These are phyloP conservation scores for Ganoderma sp. DNA, from an alignment of 1,284 basidiomycete genomes.

Conservation along the genomic window DNA sequence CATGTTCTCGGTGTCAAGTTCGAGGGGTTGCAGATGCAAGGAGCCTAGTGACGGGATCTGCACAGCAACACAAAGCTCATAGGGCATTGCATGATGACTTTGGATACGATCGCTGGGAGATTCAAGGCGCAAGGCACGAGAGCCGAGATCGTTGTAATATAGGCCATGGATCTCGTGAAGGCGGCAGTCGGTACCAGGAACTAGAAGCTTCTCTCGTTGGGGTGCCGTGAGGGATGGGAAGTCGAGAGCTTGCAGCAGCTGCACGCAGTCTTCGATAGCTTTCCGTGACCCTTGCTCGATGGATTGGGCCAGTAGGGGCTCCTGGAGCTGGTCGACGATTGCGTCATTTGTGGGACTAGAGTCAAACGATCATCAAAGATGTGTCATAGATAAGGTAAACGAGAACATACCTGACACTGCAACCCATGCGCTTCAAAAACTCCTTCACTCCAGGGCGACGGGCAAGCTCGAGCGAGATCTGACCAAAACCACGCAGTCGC, in stretches of 20 bases:
- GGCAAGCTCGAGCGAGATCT: slow-evolving; percentile 9
- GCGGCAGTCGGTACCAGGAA: slow-evolving; percentile 20
- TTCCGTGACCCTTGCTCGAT: background rate
- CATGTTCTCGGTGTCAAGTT: slow-evolving; percentile 36
- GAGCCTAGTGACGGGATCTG: slow-evolving; percentile 26
- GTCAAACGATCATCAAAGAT: background rate
- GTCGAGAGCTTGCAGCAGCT: slow-evolving; percentile 21
- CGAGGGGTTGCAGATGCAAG: slow-evolving; percentile 18
- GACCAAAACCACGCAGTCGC: slow-evolving; percentile 12
- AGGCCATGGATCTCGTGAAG: slow-evolving; percentile 16
- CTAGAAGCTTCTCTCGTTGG: slow-evolving; percentile 9
- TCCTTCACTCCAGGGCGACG: slow-evolving; percentile 7
- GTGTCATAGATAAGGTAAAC: background rate
- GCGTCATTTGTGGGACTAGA: slow-evolving; percentile 13
- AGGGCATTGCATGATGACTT: slow-evolving; percentile 14
- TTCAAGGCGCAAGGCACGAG: slow-evolving; percentile 11
- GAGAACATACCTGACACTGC: slow-evolving; percentile 12
- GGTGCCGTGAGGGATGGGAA: slow-evolving; percentile 13
- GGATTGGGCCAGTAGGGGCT: background rate
- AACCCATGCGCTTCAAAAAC: slow-evolving; percentile 18
- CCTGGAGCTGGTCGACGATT: slow-evolving; percentile 9
- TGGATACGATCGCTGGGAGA: slow-evolving; percentile 15
- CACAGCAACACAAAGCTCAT: slow-evolving; percentile 12
- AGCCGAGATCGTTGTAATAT: slow-evolving; percentile 31
- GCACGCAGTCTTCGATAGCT: slow-evolving; percentile 6